Percentiles rank a stretch among this genome's conserved stretches.
Evolutionary conservation across 2,329 filamentous ascomycete genomes (phyloP).

Genomic region (Fusarium sp.): DNA sequence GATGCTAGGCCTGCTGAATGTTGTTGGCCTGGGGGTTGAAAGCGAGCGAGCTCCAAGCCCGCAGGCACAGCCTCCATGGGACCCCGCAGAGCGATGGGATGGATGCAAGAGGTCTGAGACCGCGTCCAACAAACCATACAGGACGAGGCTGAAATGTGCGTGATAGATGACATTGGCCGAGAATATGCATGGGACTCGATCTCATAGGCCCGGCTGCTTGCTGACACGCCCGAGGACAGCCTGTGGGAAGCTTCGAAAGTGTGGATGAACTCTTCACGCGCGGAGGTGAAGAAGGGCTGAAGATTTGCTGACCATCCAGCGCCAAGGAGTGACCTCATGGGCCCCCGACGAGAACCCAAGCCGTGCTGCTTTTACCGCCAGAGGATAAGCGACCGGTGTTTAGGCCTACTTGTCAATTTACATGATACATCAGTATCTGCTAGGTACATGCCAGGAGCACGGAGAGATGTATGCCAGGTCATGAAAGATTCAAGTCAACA

Average conservation of each 20-base stretch:
- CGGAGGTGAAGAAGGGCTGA: neutral
- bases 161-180: conserved; percentile 13
- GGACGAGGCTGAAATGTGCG: conserved; percentile 20
- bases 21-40: neutral
- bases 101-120: neutral
- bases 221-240: conserved; percentile 10
- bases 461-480: neutral
- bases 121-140: conserved; percentile 1
- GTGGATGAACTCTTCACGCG: conserved; percentile 17
- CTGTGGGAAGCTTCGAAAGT: conserved; percentile 5
- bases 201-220: conserved; percentile 9
- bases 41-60: conserved; percentile 5
- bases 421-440: neutral
- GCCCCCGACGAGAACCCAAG: neutral
- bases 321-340: neutral
- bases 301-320: conserved; percentile 22
- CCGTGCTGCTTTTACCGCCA: neutral
- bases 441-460: neutral
- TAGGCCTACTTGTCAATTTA: neutral
- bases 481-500: neutral
- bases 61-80: conserved; percentile 26
- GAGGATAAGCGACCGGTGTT: neutral
- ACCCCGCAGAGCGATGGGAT: conserved; percentile 2
- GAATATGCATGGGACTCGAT: neutral
- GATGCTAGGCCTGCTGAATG: neutral